Evolutionary conservation across 2,329 filamentous ascomycete species (phyloP), one percentile per base, ranked within the genome.

Genomic region (Epichloe typhina): DNA sequence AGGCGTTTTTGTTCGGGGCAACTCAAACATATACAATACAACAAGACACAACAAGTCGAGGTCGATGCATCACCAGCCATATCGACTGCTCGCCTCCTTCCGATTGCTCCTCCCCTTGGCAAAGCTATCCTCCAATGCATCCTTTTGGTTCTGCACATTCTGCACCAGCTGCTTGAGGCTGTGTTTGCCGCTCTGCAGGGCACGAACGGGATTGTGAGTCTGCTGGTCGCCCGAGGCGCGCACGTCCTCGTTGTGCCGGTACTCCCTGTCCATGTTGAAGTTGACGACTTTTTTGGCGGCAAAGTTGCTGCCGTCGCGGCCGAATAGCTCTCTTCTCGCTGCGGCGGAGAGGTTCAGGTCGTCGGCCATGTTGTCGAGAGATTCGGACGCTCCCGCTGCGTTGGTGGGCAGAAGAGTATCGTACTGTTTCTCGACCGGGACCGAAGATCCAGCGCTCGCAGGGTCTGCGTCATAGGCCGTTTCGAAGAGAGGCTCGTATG

Each of bases 81-180:
- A 96, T 59, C 80, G 80, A 52, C 79, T 82, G 4, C 86, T 86
- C 19, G 88, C 88, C 64, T 95, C 89, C 59, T 80, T 83, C 66
- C 87, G 83, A 61, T 90, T 93, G 59, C 77, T 79, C 69, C 79
- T 83, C 5, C 88, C 87, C 57, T 83, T 74, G 19, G 88, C 88
- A 71, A 95, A 96, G 64, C 87, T 90, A 62, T 97, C 91, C 68
- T 96, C 89, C 57, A 96, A 70, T 2, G 88, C 89, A 11, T 95
- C 88, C 62, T 83, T 82, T 68, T 97, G 89, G 55, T 76, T 86
- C 57, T 81, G 81, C 26, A 87, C 90, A 54, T 85, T 85, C 66
- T 82, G 88, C 57, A 97, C 86, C 59, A 97, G 74, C 70, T 95
- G 89, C 62, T 84, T 83, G 65, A 97, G 73, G 60, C 79, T 94